Conservation (phyloP, 495 filamentous ascomycete species). For the Podospora comata region DNA sequence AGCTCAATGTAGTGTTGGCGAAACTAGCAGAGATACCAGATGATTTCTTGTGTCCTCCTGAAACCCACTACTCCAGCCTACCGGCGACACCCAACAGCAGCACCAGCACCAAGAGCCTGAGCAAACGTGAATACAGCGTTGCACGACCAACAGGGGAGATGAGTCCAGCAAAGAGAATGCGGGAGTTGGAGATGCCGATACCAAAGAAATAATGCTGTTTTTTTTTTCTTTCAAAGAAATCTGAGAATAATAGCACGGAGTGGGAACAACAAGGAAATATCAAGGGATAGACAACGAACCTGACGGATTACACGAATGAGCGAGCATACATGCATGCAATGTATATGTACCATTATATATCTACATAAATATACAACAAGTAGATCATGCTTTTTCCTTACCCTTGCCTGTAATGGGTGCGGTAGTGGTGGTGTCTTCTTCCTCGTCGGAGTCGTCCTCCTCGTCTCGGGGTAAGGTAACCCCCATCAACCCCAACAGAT, state of each 20-base stretch:
- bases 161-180: conserved; percentile 34
- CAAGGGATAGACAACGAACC: background rate
- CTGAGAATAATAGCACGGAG: background rate
- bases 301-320: background rate
- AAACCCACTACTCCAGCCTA: background rate
- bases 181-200: background rate
- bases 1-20: conserved; percentile 35
- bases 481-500: conserved; percentile 81
- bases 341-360: background rate
- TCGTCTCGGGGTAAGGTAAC: conserved; percentile 77
- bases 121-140: background rate
- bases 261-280: too few species aligned
- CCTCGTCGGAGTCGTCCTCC: conserved; percentile 38
- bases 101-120: conserved; percentile 10
- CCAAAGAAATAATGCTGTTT: conserved; percentile 7
- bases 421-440: background rate
- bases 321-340: background rate
- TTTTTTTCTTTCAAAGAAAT: background rate
- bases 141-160: conserved; percentile 33
- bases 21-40: conserved; percentile 38
- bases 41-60: conserved; percentile 9
- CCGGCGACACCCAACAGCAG: conserved; percentile 9
- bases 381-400: conserved; percentile 5
- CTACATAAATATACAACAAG: conserved; percentile 1
- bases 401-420: background rate